Conservation (phyloP, 257 asterid species). For the Anisodus tanguticus region DNA sequence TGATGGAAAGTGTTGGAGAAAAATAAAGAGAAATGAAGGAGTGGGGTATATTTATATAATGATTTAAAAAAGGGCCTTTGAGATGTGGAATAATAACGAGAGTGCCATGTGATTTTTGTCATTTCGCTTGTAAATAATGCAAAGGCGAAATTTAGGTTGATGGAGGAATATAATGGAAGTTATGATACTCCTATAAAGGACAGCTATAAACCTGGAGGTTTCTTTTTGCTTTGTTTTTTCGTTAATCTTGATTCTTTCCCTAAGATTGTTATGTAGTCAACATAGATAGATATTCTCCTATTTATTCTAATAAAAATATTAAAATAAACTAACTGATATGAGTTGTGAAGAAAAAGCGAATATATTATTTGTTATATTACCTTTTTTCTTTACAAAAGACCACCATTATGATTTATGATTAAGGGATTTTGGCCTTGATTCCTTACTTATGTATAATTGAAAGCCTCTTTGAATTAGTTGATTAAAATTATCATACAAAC, state of each 20-base stretch:
- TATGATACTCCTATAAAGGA: neutral
- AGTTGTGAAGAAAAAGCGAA: neutral
- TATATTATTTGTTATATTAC: neutral
- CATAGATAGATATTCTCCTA: neutral
- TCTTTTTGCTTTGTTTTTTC: neutral
- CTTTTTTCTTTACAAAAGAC: too few species aligned
- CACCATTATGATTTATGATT: too few species aligned
- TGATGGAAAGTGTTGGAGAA: neutral
- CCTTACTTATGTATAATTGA: too few species aligned
- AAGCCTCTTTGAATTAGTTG: too few species aligned
- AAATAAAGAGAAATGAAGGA: neutral
- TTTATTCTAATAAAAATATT: neutral
- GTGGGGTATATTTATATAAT: neutral
- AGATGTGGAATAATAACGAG: constrained; percentile 14
- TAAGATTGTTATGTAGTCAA: neutral
- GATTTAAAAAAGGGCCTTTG: neutral
- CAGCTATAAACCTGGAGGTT: neutral
- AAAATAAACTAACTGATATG: neutral
- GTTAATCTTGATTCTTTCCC: neutral
- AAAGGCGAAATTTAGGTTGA: neutral
- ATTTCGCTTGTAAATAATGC: constrained; percentile 15
- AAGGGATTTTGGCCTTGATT: too few species aligned
- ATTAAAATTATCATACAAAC: too few species aligned
- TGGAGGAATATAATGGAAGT: neutral
- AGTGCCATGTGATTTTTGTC: constrained; percentile 26